phyloP scores from a whole-genome alignment of 2,329 filamentous ascomycete genomes.

The Nothomitra cinnamomea region DNA sequence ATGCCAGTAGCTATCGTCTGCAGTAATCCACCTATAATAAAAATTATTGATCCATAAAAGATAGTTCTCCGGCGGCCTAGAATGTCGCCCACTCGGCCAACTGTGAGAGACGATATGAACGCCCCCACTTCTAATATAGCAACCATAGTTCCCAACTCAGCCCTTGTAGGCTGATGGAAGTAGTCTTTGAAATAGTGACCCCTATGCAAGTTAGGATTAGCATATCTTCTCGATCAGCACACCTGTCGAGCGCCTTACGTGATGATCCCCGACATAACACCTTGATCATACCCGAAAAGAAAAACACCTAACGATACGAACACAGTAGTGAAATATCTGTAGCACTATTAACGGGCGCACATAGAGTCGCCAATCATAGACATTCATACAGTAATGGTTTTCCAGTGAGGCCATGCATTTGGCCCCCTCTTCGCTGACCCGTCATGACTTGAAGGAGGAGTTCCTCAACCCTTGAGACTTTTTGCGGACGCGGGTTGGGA shows the following conservation, averaged over 20 bases:
- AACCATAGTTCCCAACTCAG: constrained; percentile 91
- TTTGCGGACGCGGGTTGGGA: constrained; percentile 47
- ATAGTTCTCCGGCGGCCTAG: constrained; percentile 83
- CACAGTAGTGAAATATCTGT: constrained; percentile 85
- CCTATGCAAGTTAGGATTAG: constrained; percentile 29
- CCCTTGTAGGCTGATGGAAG: constrained; percentile 73
- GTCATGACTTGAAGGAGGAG: constrained; percentile 75
- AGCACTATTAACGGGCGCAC: not conserved
- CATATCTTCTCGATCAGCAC: constrained; percentile 12
- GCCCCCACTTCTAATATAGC: constrained; percentile 91
- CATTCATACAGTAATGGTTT: constrained; percentile 71
- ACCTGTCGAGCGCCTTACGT: constrained; percentile 33
- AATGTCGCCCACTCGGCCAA: constrained; percentile 80
- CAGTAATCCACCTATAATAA: constrained; percentile 65
- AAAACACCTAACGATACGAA: constrained; percentile 78
- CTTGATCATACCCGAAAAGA: constrained; percentile 78
- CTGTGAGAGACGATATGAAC: constrained; percentile 70
- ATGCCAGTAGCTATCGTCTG: constrained; percentile 72
- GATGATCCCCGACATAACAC: constrained; percentile 67
- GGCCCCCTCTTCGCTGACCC: constrained; percentile 36
- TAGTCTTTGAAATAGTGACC: constrained; percentile 80
- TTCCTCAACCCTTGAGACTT: constrained; percentile 49
- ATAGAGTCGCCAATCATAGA: constrained; percentile 9
- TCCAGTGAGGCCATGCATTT: constrained; percentile 83
- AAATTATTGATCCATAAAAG: constrained; percentile 81